Conservation (phyloP, 139 green algal genomes). For the Chlamydomonas applanata region DNA sequence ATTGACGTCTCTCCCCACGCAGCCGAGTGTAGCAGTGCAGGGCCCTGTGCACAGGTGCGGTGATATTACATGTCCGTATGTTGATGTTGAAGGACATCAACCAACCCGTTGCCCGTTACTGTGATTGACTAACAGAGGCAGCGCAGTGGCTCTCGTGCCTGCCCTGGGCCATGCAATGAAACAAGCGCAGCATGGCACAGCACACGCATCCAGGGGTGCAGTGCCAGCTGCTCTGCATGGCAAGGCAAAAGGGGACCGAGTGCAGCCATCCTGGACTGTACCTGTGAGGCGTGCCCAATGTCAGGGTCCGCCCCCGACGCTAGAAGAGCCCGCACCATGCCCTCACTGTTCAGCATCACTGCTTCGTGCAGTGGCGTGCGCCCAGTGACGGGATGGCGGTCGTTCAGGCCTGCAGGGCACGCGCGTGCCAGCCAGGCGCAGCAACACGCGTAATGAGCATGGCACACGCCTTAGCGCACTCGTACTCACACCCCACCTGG, state of each 20-base stretch:
- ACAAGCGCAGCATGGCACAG: neutral
- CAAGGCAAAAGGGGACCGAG: neutral
- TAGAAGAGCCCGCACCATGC: slow-evolving; percentile 42
- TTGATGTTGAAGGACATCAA: too few species aligned
- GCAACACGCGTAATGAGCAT: too few species aligned
- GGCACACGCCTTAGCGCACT: too few species aligned
- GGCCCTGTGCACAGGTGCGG: slow-evolving; percentile 12
- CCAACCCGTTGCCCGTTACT: too few species aligned
- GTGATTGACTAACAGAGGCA: too few species aligned
- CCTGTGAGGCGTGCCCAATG: slow-evolving; percentile 37
- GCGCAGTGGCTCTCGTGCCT: too few species aligned
- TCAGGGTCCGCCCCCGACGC: slow-evolving; percentile 42
- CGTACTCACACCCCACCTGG: too few species aligned
- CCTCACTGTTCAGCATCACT: slow-evolving; percentile 28
- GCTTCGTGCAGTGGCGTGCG: slow-evolving; percentile 54
- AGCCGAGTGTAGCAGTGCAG: slow-evolving; percentile 22
- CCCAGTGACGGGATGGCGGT: slow-evolving; percentile 27
- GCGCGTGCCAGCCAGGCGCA: too few species aligned
- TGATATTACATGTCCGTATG: too few species aligned
- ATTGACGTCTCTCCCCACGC: slow-evolving; percentile 25
- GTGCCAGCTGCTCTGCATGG: too few species aligned
- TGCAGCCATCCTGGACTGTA: slow-evolving; percentile 4
- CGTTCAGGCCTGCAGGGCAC: slow-evolving; percentile 40
- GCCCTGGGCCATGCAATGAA: neutral
- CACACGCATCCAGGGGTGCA: neutral